These are phyloP conservation scores for Neurospora sp. DNA, from an alignment of 2,329 filamentous ascomycete species.

Conservation along the genomic window DNA sequence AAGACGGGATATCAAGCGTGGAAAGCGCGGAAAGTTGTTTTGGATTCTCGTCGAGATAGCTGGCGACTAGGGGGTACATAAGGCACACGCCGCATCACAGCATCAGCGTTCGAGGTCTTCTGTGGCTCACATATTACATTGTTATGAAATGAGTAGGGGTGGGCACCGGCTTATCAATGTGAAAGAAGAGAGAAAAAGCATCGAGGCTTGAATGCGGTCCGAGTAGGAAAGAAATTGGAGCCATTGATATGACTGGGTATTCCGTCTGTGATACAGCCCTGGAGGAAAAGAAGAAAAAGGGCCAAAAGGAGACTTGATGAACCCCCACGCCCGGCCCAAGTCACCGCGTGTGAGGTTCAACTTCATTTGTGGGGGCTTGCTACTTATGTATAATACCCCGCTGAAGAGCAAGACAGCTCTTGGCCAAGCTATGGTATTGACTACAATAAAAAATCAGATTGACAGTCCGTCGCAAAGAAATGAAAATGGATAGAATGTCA, in stretches of 20 bases:
- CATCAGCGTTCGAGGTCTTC: neutral
- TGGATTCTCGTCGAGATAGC: neutral
- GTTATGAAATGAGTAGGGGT: neutral
- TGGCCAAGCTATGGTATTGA: neutral
- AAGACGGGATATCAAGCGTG: neutral
- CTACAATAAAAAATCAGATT: neutral
- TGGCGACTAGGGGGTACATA: neutral
- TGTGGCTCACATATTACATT: neutral
- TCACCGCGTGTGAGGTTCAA: neutral
- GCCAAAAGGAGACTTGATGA: neutral
- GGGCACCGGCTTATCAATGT: neutral
- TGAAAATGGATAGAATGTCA: neutral
- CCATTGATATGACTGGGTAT: neutral
- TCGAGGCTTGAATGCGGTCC: neutral
- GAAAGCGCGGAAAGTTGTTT: neutral
- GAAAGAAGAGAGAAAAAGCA: neutral
- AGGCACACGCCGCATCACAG: neutral
- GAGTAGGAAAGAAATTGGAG: neutral
- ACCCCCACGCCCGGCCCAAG: neutral
- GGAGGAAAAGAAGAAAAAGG: neutral
- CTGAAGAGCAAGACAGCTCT: neutral
- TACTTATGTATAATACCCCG: neutral
- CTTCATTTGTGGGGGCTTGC: neutral
- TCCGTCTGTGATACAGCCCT: neutral
- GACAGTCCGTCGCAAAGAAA: neutral